Evolutionary conservation across 306 rosid genomes (phyloP), one percentile per base, ranked within the genome.

Genomic region (Cicer judaicum): DNA sequence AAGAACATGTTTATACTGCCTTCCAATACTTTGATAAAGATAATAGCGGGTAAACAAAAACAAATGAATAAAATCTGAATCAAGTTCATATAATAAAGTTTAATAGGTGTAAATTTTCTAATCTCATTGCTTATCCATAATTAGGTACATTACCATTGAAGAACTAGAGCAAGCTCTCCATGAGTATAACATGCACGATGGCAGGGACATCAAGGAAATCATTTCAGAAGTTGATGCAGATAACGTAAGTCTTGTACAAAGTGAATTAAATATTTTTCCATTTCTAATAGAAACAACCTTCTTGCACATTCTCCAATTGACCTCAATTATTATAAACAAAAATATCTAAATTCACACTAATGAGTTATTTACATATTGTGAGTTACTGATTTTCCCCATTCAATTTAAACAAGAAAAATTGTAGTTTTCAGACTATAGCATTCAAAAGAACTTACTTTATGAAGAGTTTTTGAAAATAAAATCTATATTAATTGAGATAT

Each of bases 21-120:
- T 95, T 95, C 93, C 96, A 89, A 76, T 93, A 81, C 84, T 95
- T 95, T 11, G 99, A 95, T 34, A 90, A 92, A 76, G 99, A 95
- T 56, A 87, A 85, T 18, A 95, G 99, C 92, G 99, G 99, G 98
- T 95, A 92, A 50, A 47, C 9, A 12, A 18, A 36, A 15, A 16
- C 79, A 38, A 71, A 19, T 15, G 43, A 12, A 44, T 2, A 47
- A 10, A 24, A 65, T 4, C 49, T 29, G 36, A 29, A 29, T 29
- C 36, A 29, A 29, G 36, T 29, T 29, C 5, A 29, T 29, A 29
- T 29, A 29, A 4, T 29, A 29, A 29, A 29, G 4, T 29, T 3
- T 29, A 71, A 78, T 55, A 70, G 64, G 13, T 47, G 36, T n/a
- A 0, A 62, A 18, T 19, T 13, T 12, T 63, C 29, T 54, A 18